Percentiles rank a stretch among this genome's conserved stretches.
Evolutionary conservation across 805 yeast genomes (phyloP).

Genomic region (Yarrowia sp.): DNA sequence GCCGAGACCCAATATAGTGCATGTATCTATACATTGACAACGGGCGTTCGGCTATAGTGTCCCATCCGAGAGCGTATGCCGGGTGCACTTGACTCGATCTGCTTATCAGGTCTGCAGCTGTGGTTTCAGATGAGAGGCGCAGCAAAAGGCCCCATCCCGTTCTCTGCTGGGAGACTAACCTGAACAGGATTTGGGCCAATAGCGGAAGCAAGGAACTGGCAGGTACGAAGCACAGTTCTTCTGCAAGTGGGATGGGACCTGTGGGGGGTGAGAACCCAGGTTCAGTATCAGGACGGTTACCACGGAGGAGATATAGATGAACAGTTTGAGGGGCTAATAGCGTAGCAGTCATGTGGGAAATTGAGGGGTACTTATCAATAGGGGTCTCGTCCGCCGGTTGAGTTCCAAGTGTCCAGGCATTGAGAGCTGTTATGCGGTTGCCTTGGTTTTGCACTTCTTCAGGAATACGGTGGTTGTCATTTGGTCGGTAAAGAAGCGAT

Average conservation of each 20-base stretch:
- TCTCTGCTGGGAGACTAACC: slow-evolving; percentile 7
- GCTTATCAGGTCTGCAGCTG: slow-evolving; percentile 8
- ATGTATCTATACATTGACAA: not conserved
- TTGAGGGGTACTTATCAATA: slow-evolving; percentile 22
- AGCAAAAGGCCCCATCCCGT: slow-evolving; percentile 8
- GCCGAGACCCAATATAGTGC: not conserved
- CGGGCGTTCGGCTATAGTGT: not conserved
- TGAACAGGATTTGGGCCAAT: slow-evolving; percentile 23
- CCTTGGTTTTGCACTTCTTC: not conserved
- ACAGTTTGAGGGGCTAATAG: not conserved
- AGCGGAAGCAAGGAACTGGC: slow-evolving; percentile 19
- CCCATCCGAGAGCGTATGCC: not conserved
- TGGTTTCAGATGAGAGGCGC: slow-evolving; percentile 33
- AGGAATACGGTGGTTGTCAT: not conserved
- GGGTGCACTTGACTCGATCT: not conserved
- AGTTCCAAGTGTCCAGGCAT: not conserved
- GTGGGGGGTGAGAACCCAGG: slow-evolving; percentile 7
- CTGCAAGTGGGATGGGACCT: slow-evolving; percentile 29
- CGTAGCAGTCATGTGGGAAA: slow-evolving; percentile 10
- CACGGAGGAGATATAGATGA: not conserved
- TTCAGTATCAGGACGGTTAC: not conserved
- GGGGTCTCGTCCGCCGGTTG: not conserved
- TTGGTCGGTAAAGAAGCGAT: not conserved
- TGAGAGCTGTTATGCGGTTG: not conserved
- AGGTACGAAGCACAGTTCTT: slow-evolving; percentile 16